phyloP scores from a whole-genome alignment of 345 rosid genomes.

The Salix arbutifolia region DNA sequence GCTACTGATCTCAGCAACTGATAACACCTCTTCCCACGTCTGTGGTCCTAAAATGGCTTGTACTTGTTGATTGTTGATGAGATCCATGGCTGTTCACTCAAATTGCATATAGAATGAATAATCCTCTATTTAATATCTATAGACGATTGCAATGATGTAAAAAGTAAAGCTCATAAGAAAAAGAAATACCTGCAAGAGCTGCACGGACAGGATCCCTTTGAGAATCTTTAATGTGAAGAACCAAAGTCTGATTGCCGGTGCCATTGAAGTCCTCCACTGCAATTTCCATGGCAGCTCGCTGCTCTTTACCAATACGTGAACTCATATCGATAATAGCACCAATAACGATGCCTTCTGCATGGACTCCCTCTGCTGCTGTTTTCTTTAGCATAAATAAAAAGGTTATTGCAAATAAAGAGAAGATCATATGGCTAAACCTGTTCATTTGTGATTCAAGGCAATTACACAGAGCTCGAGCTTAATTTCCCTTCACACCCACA shows the following conservation, averaged over 20 bases:
- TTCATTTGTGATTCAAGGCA: too few species aligned
- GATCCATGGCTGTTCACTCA: neutral
- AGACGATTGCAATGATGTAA: too few species aligned
- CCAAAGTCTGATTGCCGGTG: neutral
- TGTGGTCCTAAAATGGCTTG: constrained; percentile 13
- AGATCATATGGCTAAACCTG: too few species aligned
- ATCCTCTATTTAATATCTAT: neutral
- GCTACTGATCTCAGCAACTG: constrained; percentile 5
- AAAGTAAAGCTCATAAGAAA: too few species aligned
- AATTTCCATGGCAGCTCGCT: neutral
- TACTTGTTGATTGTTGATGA: neutral
- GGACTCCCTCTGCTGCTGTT: too few species aligned
- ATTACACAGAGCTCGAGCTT: too few species aligned
- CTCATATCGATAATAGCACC: too few species aligned
- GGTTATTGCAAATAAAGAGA: too few species aligned
- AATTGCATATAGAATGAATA: neutral
- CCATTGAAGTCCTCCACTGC: constrained; percentile 12
- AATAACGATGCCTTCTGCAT: too few species aligned
- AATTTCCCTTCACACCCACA: too few species aligned
- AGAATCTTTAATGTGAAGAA: neutral
- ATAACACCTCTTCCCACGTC: constrained; percentile 14
- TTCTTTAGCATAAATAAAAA: too few species aligned
- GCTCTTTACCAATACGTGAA: too few species aligned
- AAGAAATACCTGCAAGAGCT: constrained; percentile 10
- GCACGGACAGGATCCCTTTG: constrained; percentile 6